A percentile compares a stretch with the other conserved stretches of the same genome.
phyloP scores from a whole-genome alignment of 177 flowering plant species.

The Vitis hybrid region DNA sequence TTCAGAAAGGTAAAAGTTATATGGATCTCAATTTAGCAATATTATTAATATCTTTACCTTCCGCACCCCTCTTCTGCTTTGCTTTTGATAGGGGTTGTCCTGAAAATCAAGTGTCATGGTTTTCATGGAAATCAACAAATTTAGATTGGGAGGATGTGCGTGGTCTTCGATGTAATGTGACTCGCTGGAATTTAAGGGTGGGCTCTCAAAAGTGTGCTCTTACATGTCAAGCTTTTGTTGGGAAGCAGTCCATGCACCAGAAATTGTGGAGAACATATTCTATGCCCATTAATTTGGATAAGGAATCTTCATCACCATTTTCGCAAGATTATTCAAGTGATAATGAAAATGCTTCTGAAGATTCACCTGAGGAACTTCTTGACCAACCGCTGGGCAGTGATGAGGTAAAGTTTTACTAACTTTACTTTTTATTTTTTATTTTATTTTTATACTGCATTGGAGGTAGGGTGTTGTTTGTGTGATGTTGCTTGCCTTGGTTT shows the following conservation, averaged over 20 bases:
- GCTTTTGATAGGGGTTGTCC: conserved; percentile 29
- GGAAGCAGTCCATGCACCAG: conserved; percentile 10
- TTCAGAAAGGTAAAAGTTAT: too few relatives aligned
- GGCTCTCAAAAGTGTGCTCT: conserved; percentile 15
- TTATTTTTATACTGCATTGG: neutral
- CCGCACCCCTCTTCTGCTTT: neutral
- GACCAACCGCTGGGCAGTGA: conserved; percentile 36
- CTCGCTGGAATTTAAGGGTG: conserved; percentile 14
- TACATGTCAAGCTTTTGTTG: conserved; percentile 10
- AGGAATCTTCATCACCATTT: conserved; percentile 32
- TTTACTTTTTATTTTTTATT: neutral
- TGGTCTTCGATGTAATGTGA: conserved; percentile 16
- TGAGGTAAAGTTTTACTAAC: conserved; percentile 35
- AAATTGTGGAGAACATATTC: conserved; percentile 32
- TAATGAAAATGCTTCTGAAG: conserved; percentile 19
- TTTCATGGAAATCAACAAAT: conserved; percentile 25
- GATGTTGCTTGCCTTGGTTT: too few relatives aligned
- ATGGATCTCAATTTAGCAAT: too few relatives aligned
- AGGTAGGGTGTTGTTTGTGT: too few relatives aligned
- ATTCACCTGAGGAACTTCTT: conserved; percentile 28
- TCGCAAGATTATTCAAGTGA: conserved; percentile 25
- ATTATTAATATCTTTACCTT: too few relatives aligned
- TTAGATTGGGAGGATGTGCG: conserved; percentile 16
- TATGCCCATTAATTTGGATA: conserved; percentile 36
- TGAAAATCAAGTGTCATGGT: conserved; percentile 21